A percentile compares a stretch with the other conserved stretches of the same genome.
phyloP scores from a whole-genome alignment of 176 grass and related monocot genomes.

The Carex scoparia region DNA sequence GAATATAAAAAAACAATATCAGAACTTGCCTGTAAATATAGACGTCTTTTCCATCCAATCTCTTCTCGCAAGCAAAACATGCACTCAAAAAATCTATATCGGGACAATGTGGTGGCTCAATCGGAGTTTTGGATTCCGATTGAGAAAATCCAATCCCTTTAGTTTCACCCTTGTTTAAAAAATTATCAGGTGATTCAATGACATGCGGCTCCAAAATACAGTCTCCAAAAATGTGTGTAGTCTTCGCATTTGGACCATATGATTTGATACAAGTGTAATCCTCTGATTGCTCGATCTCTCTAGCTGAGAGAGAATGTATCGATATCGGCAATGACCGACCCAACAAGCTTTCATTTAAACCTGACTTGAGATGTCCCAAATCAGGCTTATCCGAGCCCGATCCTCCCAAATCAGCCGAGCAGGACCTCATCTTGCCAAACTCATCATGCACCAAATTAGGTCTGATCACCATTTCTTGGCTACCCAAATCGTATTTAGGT shows the following conservation, averaged over 20 bases:
- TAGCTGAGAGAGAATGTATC: conserved; percentile 57
- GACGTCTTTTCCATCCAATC: conserved; percentile 72
- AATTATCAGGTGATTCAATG: conserved; percentile 30
- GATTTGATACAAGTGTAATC: conserved; percentile 96
- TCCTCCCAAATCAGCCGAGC: conserved; percentile 30
- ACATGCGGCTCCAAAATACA: conserved; percentile 63
- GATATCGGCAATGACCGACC: conserved; percentile 55
- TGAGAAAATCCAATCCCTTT: conserved; percentile 24
- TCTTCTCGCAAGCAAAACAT: conserved; percentile 78
- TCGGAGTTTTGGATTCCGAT: not conserved
- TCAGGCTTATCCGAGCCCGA: conserved; percentile 46
- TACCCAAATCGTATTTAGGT: not conserved
- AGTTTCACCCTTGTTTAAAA: conserved; percentile 20
- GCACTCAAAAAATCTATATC: conserved; percentile 50
- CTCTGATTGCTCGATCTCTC: conserved; percentile 94
- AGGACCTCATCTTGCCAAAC: conserved; percentile 60
- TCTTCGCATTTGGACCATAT: conserved; percentile 84
- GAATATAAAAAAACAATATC: not conserved
- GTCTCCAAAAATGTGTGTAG: conserved; percentile 88
- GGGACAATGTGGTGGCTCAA: conserved; percentile 7
- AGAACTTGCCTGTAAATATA: conserved; percentile 79
- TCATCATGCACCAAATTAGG: conserved; percentile 33
- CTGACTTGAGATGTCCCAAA: conserved; percentile 33
- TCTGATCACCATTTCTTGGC: conserved; percentile 8
- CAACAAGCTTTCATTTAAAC: conserved; percentile 12